Conservation (phyloP, 169 alveolate species). For the Amoebophrya sp. region DNA sequence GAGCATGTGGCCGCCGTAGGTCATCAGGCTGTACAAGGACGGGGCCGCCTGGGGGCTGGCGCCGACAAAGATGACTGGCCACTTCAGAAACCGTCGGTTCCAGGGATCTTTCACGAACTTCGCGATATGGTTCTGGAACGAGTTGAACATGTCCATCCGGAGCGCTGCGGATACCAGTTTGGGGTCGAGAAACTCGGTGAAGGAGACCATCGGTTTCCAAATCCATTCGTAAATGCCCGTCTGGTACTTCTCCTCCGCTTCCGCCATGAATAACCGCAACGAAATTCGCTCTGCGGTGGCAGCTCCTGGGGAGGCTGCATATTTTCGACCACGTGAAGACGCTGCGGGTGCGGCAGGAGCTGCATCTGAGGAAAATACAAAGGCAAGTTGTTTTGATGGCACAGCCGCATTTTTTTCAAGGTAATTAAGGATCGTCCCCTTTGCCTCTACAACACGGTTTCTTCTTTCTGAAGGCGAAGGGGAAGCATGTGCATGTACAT, state of each 20-base stretch:
- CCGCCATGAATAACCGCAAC: background rate
- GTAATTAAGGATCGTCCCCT: no score
- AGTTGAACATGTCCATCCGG: background rate
- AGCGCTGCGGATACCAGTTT: background rate
- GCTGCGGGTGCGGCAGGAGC: no score
- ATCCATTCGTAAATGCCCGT: conserved; percentile 15
- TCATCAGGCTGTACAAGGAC: background rate
- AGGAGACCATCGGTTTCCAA: conserved; percentile 2
- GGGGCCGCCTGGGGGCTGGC: background rate
- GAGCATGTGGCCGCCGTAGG: conserved; percentile 19
- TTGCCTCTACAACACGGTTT: no score
- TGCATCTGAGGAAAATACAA: no score
- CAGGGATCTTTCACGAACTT: background rate
- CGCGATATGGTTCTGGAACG: background rate
- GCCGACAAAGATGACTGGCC: background rate
- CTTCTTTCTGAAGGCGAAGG: no score
- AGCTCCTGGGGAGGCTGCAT: no score
- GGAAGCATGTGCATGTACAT: no score
- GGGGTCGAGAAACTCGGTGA: background rate
- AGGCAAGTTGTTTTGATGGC: no score
- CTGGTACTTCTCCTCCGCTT: background rate
- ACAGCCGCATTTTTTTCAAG: no score
- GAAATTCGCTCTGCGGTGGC: background rate
- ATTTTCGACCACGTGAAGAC: no score
- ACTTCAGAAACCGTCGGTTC: background rate